Evolutionary conservation across 352 stramenopile species (phyloP), one percentile per base, ranked within the genome.

Genomic region (Phytophthora uliginosa): DNA sequence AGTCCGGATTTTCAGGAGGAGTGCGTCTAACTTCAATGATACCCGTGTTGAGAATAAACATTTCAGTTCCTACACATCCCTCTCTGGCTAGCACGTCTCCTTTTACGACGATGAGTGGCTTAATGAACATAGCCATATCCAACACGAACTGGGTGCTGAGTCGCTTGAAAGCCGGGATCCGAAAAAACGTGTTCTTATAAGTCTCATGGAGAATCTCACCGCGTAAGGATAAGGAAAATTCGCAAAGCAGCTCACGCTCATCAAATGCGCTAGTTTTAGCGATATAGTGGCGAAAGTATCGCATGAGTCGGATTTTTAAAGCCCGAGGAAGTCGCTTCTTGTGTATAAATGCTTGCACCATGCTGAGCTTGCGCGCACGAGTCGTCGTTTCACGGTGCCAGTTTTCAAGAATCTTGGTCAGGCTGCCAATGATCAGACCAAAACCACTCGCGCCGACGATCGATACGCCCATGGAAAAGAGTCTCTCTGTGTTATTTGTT

Each of bases 111-210:
- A 95, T 92, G 13, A 94, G 61, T 7, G 86, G 88, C 63, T 95
- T 94, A 76, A 95, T 95, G 36, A 88, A 95, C 82, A 95, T 93
- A 0, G 84, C 86, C 88, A 95, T 93, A 56, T 95, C 88, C 70
- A 95, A 81, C 17, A 95, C 85, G 48, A 95, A 94, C 53, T 94
- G 86, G 3, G 83, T 56, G n/a, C 88, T 94, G 6, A 95, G 73
- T 6, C 78, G 76, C 53, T 92, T 76, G 50, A 95, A 89, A 3
- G 83, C 86, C 4, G 86, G 86, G 38, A 95, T 94, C 20, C 76
- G 76, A 57, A 93, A 90, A 63, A 95, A 95, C 0, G 84, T 90
- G 53, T 86, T 83, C 24, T 82, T 85, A 69, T 93, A 94, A 24
- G 88, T 93, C 59, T 94, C 85, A 26, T 89, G 86, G 17, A 95